phyloP scores from a whole-genome alignment of 768 basidiomycete genomes.

The Steccherinum ochraceum region DNA sequence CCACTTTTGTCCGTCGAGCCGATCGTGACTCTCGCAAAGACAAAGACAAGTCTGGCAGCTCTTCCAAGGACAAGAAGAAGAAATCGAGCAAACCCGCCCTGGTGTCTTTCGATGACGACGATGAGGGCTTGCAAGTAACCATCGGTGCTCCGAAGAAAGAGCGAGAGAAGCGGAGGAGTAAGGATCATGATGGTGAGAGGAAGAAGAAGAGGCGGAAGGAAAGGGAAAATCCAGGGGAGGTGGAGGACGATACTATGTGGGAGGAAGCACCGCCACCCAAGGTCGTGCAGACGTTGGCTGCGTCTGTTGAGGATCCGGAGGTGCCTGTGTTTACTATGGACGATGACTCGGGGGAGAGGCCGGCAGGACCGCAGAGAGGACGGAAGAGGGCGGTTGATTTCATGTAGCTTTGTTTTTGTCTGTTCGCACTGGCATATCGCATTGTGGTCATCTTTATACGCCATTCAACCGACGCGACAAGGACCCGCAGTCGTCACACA shows the following conservation, averaged over 20 bases:
- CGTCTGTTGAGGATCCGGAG: slow-evolving; percentile 11
- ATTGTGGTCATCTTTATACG: too few species aligned
- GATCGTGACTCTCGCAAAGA: slow-evolving; percentile 32
- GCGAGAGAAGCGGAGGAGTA: slow-evolving; percentile 21
- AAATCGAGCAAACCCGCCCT: slow-evolving; percentile 44
- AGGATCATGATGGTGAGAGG: slow-evolving; percentile 25
- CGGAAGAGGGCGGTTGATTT: slow-evolving; percentile 22
- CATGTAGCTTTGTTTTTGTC: too few species aligned
- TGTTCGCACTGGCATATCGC: too few species aligned
- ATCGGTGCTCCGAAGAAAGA: slow-evolving; percentile 13
- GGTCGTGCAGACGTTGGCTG: slow-evolving; percentile 34
- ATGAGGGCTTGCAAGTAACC: slow-evolving; percentile 30
- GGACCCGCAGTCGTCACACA: too few species aligned
- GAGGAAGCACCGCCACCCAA: slow-evolving; percentile 57
- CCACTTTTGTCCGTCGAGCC: slow-evolving; percentile 74
- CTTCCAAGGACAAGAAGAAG: slow-evolving; percentile 31
- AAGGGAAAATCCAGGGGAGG: slow-evolving; percentile 19
- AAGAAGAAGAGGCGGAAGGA: slow-evolving; percentile 42
- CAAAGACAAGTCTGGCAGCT: slow-evolving; percentile 20
- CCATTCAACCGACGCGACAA: too few species aligned
- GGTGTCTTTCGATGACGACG: slow-evolving; percentile 77
- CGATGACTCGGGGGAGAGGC: background rate
- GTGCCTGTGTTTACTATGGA: background rate
- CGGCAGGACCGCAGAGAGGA: slow-evolving; percentile 14
- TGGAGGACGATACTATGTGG: slow-evolving; percentile 56